Evolutionary conservation across 768 basidiomycete species (phyloP), one percentile per base, ranked within the genome.

Genomic region (Hygrocybe punicea): DNA sequence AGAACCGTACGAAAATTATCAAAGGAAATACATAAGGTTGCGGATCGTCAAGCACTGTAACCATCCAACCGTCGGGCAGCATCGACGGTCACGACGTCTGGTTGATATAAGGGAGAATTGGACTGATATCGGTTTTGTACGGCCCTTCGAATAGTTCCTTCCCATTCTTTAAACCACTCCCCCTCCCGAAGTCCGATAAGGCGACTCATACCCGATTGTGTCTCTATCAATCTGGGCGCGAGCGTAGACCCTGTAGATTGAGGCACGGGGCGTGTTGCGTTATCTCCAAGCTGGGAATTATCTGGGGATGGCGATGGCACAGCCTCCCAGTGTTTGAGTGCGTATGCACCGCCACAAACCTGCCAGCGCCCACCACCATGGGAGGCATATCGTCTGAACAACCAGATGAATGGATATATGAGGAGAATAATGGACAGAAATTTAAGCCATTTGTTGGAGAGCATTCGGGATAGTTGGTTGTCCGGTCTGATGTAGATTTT

Each of bases 111-210:
- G 1, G 71, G 73, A 14, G 67, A 69, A 7, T 71, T 67, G 3
- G 80, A 79, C 50, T 75, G 76, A 60, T 79, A 73, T 17, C 75
- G 72, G 52, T 67, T 69, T 4, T 73, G 59, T 2, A 91, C 88
- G 0, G 83, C 83, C 21, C 81, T 77, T 42, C 74, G 75, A 53
- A 94, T 89, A 1, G 83, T 76, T 23, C 75, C 76, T 64, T 92
- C 87, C 89, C 91, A 93, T 53, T 75, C 75, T 67, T 78, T 80
- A 67, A 91, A 87, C 91, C 91, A 94, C 59, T 86, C 81, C 7
- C 84, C 86, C 69, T 93, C 92, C 58, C 77, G 77, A 55, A 83
- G 64, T 5, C 91, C 91, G 1, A 83, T 64, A 8, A 83, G 60
- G 63, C 73, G 71, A 59, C 73, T 74, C 47, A 68, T 69, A 47